Percentiles rank a stretch among this genome's conserved stretches.
Conservation (phyloP, 2,329 filamentous ascomycete species). For the Macrophomina phaseolina region DNA sequence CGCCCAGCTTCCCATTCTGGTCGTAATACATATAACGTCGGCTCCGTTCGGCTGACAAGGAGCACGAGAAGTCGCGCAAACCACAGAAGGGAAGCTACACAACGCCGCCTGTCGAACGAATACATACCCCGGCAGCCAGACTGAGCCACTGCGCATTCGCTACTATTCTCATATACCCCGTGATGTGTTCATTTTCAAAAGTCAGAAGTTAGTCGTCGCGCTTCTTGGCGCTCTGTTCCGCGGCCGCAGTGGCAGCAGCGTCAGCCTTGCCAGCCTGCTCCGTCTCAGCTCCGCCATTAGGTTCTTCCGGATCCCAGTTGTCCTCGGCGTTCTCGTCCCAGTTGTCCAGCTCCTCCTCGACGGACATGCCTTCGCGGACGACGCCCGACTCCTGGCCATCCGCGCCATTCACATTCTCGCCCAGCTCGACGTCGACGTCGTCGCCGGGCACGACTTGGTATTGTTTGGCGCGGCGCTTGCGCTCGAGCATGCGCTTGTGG, state of each 20-base stretch:
- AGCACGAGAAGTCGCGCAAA: not conserved
- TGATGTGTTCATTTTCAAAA: not conserved
- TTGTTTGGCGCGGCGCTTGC: conserved; percentile 78
- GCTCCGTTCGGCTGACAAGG: not conserved
- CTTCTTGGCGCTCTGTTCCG: conserved; percentile 18
- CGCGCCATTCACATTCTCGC: conserved; percentile 55
- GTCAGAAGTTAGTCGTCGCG: conserved; percentile 20
- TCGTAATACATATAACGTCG: conserved; percentile 3
- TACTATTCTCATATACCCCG: not conserved
- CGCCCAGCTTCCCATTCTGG: conserved; percentile 5
- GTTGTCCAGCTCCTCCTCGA: conserved; percentile 87
- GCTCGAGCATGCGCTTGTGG: conserved; percentile 92
- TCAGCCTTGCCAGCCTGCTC: conserved; percentile 9
- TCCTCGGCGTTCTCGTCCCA: conserved; percentile 87
- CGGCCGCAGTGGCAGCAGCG: not conserved
- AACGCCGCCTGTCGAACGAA: not conserved
- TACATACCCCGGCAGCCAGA: not conserved
- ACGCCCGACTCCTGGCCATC: conserved; percentile 68
- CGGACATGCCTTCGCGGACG: conserved; percentile 43
- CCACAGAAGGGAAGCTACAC: not conserved
- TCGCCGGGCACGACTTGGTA: conserved; percentile 73
- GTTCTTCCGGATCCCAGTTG: conserved; percentile 65
- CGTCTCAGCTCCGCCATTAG: conserved; percentile 28
- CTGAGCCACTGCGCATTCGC: not conserved
- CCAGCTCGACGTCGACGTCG: conserved; percentile 73